Percentiles rank a stretch among this genome's conserved stretches.
Conservation (phyloP, 2,329 filamentous ascomycete species). For the Paecilomyces sp. region DNA sequence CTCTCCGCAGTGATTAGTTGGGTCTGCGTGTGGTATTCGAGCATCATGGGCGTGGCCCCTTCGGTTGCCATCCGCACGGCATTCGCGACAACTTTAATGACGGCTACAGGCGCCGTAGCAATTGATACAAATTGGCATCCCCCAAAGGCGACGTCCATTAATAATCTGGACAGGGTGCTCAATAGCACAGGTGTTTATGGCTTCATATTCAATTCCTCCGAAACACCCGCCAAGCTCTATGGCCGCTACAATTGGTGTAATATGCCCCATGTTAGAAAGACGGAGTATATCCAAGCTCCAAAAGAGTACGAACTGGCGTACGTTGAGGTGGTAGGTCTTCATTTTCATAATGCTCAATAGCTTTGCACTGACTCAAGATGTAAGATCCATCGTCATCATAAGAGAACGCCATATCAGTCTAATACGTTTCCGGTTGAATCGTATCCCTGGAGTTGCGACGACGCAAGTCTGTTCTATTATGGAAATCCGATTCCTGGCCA, state of each 20-base stretch:
- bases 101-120: constrained; percentile 2
- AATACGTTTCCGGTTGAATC: constrained; percentile 71
- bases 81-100: constrained; percentile 2
- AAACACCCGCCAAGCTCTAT: constrained; percentile 49
- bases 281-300: constrained; percentile 54
- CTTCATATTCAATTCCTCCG: constrained; percentile 65
- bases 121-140: constrained; percentile 51
- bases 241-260: constrained; percentile 76
- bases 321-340: constrained; percentile 60
- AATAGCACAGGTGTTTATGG: constrained; percentile 59
- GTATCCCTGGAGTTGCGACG: constrained; percentile 65
- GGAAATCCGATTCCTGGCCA: constrained; percentile 44
- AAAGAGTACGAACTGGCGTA: constrained; percentile 61
- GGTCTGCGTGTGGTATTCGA: not conserved
- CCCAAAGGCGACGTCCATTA: constrained; percentile 50
- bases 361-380: not conserved
- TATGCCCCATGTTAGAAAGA: constrained; percentile 71
- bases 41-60: not conserved
- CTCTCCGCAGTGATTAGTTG: not conserved
- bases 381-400: constrained; percentile 74
- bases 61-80: not conserved
- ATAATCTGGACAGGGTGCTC: constrained; percentile 54
- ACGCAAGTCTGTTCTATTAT: constrained; percentile 64
- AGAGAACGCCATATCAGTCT: constrained; percentile 70
- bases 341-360: not conserved